Evolutionary conservation across 176 grass and related monocot species (phyloP).

Genomic region (Musa beccarii): DNA sequence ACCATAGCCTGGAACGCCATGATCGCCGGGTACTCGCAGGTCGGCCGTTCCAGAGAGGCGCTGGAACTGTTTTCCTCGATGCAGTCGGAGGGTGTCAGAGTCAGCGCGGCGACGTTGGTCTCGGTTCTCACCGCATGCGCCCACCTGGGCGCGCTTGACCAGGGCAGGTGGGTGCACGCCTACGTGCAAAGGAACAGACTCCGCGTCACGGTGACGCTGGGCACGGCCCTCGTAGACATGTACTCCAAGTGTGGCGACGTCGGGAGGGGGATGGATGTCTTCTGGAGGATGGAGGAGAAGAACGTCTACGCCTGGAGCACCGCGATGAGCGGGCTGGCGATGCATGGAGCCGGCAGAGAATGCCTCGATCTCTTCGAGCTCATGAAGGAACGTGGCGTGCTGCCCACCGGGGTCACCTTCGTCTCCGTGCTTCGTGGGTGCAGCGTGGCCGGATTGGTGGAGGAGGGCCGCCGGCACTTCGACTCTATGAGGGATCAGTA

Average conservation of each 20-base stretch:
- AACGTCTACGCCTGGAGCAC: slow-evolving; percentile 73
- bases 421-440: slow-evolving; percentile 58
- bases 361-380: slow-evolving; percentile 56
- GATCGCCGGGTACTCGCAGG: slow-evolving; percentile 45
- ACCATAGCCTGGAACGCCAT: slow-evolving; percentile 65
- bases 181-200: slow-evolving; percentile 24
- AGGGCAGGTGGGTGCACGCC: slow-evolving; percentile 50
- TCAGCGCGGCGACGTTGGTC: slow-evolving; percentile 48
- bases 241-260: slow-evolving; percentile 62
- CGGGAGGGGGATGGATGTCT: slow-evolving; percentile 43
- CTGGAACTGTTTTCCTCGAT: slow-evolving; percentile 51
- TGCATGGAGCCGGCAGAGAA: slow-evolving; percentile 52
- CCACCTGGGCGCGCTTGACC: slow-evolving; percentile 47
- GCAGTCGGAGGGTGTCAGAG: slow-evolving; percentile 27
- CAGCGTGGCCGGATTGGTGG: slow-evolving; percentile 52
- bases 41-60: slow-evolving; percentile 42
- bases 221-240: slow-evolving; percentile 71
- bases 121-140: slow-evolving; percentile 55
- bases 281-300: slow-evolving; percentile 52
- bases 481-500: slow-evolving; percentile 41
- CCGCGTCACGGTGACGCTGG: slow-evolving; percentile 44
- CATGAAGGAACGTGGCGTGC: slow-evolving; percentile 33
- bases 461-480: slow-evolving; percentile 43
- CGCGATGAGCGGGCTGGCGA: slow-evolving; percentile 48
- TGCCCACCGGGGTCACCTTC: slow-evolving; percentile 64